Percentiles rank a stretch among this genome's conserved stretches.
These are phyloP conservation scores for Rhododendron mucronatum DNA, from an alignment of 148 eudicot genomes.

Conservation along the genomic window DNA sequence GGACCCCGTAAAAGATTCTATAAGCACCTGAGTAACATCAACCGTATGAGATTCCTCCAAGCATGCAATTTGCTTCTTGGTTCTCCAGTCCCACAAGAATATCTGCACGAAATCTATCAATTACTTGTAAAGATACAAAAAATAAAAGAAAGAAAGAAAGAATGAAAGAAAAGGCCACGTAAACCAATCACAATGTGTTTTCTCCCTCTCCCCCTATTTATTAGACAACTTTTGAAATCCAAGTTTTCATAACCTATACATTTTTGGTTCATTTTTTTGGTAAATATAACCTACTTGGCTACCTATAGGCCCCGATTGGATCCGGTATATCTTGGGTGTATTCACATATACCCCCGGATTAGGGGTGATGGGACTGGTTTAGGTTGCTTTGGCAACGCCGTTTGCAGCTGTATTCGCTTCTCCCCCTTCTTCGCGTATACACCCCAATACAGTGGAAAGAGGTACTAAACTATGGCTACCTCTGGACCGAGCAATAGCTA, in stretches of 20 bases:
- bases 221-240: neutral
- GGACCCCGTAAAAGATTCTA: neutral
- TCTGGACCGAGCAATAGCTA: too few relatives aligned
- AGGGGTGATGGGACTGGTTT: too few relatives aligned
- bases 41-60: constrained; percentile 93
- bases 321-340: too few relatives aligned
- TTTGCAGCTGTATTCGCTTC: too few relatives aligned
- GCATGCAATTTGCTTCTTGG: constrained; percentile 74
- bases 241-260: neutral
- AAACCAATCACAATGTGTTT: neutral
- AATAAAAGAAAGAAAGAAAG: too few relatives aligned
- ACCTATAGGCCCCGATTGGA: too few relatives aligned
- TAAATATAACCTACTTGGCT: neutral
- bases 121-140: neutral
- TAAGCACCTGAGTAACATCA: constrained; percentile 87
- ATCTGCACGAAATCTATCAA: constrained; percentile 35
- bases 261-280: neutral
- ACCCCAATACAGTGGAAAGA: too few relatives aligned
- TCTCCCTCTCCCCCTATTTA: neutral
- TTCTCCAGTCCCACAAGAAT: constrained; percentile 93
- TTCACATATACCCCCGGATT: too few relatives aligned
- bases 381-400: too few relatives aligned
- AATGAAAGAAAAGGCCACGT: neutral
- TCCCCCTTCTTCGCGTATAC: too few relatives aligned
- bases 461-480: too few relatives aligned